These are phyloP conservation scores for Mallotus repandus DNA, from an alignment of 441 rosid genomes.

Conservation along the genomic window DNA sequence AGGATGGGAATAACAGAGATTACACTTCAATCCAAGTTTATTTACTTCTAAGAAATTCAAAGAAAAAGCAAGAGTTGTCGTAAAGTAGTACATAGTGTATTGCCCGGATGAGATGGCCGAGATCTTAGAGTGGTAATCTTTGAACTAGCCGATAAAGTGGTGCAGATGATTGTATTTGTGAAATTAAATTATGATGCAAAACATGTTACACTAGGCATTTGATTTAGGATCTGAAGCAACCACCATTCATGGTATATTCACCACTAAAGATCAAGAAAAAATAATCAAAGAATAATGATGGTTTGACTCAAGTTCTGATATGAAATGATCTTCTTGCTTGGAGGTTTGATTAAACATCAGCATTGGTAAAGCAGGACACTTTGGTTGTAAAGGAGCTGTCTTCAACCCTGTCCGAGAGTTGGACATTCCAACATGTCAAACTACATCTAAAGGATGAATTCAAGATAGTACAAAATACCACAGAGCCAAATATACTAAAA, in stretches of 20 bases:
- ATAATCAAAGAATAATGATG: conserved; percentile 87
- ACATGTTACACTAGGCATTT: conserved; percentile 56
- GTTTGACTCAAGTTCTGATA: conserved; percentile 87
- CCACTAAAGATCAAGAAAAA: conserved; percentile 67
- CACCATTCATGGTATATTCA: conserved; percentile 69
- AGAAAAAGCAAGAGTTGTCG: too few species aligned
- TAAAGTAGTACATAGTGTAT: conserved; percentile 85
- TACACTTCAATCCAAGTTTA: too few species aligned
- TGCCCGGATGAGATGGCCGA: conserved; percentile 74
- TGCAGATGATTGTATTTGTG: conserved; percentile 86
- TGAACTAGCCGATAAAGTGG: conserved; percentile 76
- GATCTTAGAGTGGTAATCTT: conserved; percentile 70
- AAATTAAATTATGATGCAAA: conserved; percentile 55
- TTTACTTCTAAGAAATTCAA: too few species aligned
- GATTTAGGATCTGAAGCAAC: conserved; percentile 81
- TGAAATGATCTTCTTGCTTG: conserved; percentile 90
- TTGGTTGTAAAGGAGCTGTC: conserved; percentile 99
- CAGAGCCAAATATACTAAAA: too few species aligned
- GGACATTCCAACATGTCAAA: too few species aligned
- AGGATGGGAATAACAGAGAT: too few species aligned
- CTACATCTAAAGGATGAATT: too few species aligned
- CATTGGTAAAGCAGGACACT: conserved; percentile 97
- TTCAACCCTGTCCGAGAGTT: too few species aligned
- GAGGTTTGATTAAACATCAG: conserved; percentile 93
- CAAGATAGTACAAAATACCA: too few species aligned